Evolutionary conservation across 805 yeast genomes (phyloP).

Genomic region (Teunomyces gatunensis): DNA sequence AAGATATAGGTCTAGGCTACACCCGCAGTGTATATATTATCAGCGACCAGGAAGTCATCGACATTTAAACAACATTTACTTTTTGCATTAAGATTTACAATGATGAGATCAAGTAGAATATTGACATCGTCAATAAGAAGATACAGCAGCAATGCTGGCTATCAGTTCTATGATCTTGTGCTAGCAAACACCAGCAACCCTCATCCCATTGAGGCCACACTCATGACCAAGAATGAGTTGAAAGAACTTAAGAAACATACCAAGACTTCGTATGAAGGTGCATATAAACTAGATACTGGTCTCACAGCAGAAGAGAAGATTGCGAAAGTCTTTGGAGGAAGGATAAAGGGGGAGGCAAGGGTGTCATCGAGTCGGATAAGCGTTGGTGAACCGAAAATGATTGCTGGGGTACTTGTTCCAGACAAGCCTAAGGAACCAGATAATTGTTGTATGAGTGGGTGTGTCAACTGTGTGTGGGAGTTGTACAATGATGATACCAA

Average conservation of each 20-base stretch:
- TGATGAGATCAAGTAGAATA: constrained; percentile 1
- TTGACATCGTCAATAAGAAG: neutral
- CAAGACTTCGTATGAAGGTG: constrained; percentile 30
- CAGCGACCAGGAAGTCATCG: neutral
- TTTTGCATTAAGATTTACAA: neutral
- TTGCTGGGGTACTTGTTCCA: constrained; percentile 73
- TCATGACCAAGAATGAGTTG: constrained; percentile 22
- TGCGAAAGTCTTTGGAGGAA: constrained; percentile 52
- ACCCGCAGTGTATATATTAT: neutral
- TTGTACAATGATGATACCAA: constrained; percentile 81
- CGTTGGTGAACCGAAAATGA: constrained; percentile 34
- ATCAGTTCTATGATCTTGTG: constrained; percentile 37
- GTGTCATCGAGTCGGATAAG: constrained; percentile 34
- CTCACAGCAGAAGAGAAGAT: constrained; percentile 47
- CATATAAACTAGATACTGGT: constrained; percentile 22
- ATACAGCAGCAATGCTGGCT: constrained; percentile 11
- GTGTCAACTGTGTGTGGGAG: constrained; percentile 97
- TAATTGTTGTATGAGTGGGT: constrained; percentile 97
- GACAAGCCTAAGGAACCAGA: constrained; percentile 87
- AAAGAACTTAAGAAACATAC: constrained; percentile 17
- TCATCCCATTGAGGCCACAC: constrained; percentile 30
- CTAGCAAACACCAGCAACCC: constrained; percentile 33
- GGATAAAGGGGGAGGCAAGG: constrained; percentile 52
- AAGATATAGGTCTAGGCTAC: neutral
- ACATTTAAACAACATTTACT: too few relatives aligned